A percentile compares a stretch with the other conserved stretches of the same genome.
Evolutionary conservation across 306 rosid species (phyloP).

Genomic region (Mimosa bimucronata): DNA sequence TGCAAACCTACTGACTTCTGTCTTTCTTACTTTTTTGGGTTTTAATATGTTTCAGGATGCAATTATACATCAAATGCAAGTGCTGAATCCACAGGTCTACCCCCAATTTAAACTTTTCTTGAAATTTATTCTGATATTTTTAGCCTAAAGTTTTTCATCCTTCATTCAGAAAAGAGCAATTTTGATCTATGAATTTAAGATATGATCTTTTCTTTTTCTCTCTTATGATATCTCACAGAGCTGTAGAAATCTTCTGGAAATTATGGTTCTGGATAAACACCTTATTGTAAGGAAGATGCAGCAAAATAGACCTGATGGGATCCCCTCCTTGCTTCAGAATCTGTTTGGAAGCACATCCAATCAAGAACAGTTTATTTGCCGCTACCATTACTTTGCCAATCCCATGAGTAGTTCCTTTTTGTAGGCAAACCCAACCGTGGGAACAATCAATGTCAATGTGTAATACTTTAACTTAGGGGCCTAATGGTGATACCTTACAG

Average conservation of each 20-base stretch:
- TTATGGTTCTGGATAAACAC: slow-evolving; percentile 81
- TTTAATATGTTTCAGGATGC: slow-evolving; percentile 55
- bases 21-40: slow-evolving; percentile 21
- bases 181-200: neutral
- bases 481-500: neutral
- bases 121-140: slow-evolving; percentile 30
- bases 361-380: slow-evolving; percentile 47
- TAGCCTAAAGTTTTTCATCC: slow-evolving; percentile 1
- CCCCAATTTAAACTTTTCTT: slow-evolving; percentile 2
- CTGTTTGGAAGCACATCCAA: slow-evolving; percentile 56
- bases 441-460: slow-evolving; percentile 2
- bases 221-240: slow-evolving; percentile 54
- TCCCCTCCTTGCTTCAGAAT: slow-evolving; percentile 57
- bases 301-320: slow-evolving; percentile 49
- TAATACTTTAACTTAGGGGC: neutral
- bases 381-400: slow-evolving; percentile 83
- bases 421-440: slow-evolving; percentile 38
- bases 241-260: slow-evolving; percentile 76
- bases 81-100: slow-evolving; percentile 88
- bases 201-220: neutral
- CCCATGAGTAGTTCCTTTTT: slow-evolving; percentile 73
- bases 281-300: slow-evolving; percentile 74
- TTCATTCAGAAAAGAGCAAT: neutral
- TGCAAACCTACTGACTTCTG: slow-evolving; percentile 37
- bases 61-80: slow-evolving; percentile 72